Percentiles rank a stretch among this genome's conserved stretches.
These are phyloP conservation scores for Biscutella laevigata DNA, from an alignment of 441 rosid species.

Conservation along the genomic window DNA sequence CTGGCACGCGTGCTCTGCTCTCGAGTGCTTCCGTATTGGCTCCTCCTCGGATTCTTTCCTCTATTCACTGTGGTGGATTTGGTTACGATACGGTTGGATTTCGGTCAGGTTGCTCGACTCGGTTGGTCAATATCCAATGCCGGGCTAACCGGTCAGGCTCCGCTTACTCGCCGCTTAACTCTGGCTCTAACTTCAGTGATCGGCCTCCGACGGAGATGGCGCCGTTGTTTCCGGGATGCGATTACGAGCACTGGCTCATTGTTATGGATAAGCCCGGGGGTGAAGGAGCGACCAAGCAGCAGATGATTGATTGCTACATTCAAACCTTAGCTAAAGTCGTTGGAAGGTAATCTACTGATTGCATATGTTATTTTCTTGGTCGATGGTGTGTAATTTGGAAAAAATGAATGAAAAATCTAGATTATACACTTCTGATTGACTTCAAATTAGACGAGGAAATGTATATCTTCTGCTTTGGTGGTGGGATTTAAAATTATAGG, in stretches of 20 bases:
- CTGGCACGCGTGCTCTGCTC: constrained; percentile 34
- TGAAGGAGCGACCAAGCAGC: constrained; percentile 72
- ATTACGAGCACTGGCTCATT: constrained; percentile 92
- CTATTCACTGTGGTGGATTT: constrained; percentile 34
- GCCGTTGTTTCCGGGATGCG: constrained; percentile 90
- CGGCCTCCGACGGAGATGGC: constrained; percentile 97
- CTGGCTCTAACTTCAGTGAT: constrained; percentile 84
- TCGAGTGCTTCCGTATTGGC: constrained; percentile 15
- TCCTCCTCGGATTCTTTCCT: constrained; percentile 33
- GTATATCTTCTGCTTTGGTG: no score
- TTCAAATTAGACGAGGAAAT: no score
- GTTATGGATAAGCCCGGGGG: constrained; percentile 96
- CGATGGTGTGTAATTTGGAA: not conserved
- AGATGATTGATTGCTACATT: constrained; percentile 86
- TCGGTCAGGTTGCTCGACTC: constrained; percentile 26
- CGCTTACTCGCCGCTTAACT: constrained; percentile 68
- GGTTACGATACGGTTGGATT: no score
- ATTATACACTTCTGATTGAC: not conserved
- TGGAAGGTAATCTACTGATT: constrained; percentile 41
- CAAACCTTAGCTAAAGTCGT: constrained; percentile 71
- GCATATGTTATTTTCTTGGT: not conserved
- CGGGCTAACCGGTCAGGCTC: constrained; percentile 68
- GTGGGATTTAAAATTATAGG: no score
- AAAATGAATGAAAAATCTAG: not conserved
- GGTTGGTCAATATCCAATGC: constrained; percentile 53